Conservation (phyloP, 1,284 basidiomycete species). For the Chondrostereum purpureum region DNA sequence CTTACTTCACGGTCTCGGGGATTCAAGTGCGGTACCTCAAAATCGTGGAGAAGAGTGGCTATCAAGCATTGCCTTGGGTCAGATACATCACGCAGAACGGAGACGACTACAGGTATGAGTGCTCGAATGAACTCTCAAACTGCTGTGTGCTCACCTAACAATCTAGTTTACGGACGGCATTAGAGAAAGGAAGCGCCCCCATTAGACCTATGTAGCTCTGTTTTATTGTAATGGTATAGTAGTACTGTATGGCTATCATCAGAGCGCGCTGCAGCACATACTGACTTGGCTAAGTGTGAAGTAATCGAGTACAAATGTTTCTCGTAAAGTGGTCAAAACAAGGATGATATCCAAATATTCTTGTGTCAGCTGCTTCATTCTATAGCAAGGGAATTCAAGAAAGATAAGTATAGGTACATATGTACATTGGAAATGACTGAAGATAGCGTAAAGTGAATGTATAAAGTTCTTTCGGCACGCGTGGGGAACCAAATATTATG, state of each 20-base stretch:
- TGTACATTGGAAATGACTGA: neutral
- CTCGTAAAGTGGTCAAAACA: no score
- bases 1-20: constrained; percentile 95
- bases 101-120: constrained; percentile 87
- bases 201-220: constrained; percentile 11
- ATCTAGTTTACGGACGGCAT: constrained; percentile 11
- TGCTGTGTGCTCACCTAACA: neutral
- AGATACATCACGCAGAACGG: constrained; percentile 94
- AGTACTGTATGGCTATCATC: no score
- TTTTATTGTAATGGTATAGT: neutral
- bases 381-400: neutral
- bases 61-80: constrained; percentile 90
- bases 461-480: no score
- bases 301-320: no score
- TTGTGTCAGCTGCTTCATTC: neutral
- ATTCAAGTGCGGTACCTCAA: constrained; percentile 84
- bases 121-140: neutral
- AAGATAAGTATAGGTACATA: neutral
- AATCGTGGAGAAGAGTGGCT: constrained; percentile 97
- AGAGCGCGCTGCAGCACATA: no score
- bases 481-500: no score
- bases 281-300: no score
- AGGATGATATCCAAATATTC: neutral
- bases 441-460: neutral
- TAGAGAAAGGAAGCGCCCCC: constrained; percentile 14